Base-by-base conservation (phyloP, 495 filamentous ascomycete genomes). In the Sordaria brevicollis region DNA sequence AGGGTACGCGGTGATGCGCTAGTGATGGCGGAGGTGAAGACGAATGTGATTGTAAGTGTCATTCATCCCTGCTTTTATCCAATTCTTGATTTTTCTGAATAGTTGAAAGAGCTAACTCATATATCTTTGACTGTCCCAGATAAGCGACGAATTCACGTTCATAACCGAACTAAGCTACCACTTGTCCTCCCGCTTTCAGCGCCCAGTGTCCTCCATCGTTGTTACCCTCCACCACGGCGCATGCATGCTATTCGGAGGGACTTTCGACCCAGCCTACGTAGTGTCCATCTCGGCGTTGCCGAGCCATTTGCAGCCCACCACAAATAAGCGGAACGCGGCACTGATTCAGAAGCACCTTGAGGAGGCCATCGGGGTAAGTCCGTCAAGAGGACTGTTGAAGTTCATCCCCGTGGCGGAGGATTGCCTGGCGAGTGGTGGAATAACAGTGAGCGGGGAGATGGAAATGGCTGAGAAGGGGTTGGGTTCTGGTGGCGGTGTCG, bases 271-370 rank as follows among this genome's bases (percentile, higher is more conserved):
- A 3, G 90, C 92, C 17, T 98, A 96, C 73, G 83, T 89, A 57
- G 80, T 97, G 72, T 92, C 91, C 67, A 87, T 98, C 39, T 90
- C 84, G 68, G 88, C 92, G 4, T 84, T 95, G 17, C 85, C 90
- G 0, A 84, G 81, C 2, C 82, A 91, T 67, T 81, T 96, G 37
- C 88, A 88, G 25, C 89, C 93, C 0, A 86, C 90, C 4, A 92
- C 88, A 39, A 97, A 97, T 79, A 91, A 91, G 65, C 89, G 93
- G 41, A 94, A 93, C 79, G 89, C 92, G 4, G 84, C 82, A n/a
- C 78, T 96, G 41, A 86, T 95, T 15, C 89, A 93, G 72, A 80
- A 81, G 3, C 89, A 88, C 74, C 81, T 97, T 72, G 82, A 88
- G 17, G 88, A 91, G 8, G 80, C 88, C 4, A 80, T 96, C 8